Conservation (phyloP, 495 filamentous ascomycete genomes). For the Sordaria brevicollis region DNA sequence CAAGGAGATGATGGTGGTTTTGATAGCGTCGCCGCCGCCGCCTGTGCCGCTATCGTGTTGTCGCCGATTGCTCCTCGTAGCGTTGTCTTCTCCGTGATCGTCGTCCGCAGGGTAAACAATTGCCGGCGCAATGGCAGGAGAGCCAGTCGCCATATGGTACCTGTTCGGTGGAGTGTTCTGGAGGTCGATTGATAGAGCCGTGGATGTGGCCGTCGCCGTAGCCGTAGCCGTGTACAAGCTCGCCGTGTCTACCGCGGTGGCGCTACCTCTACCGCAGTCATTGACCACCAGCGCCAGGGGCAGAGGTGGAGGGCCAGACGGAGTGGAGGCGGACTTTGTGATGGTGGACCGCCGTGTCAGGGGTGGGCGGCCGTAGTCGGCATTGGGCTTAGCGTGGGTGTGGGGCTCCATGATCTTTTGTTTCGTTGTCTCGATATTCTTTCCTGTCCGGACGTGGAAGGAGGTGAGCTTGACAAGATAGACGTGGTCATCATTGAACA, state of each 20-base stretch:
- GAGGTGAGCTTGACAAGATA: background rate
- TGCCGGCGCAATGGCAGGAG: background rate
- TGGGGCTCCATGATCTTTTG: background rate
- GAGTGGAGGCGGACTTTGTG: background rate
- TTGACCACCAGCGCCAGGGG: background rate
- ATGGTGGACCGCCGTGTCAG: background rate
- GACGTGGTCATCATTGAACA: background rate
- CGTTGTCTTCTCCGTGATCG: constrained; percentile 2
- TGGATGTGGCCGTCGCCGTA: constrained; percentile 9
- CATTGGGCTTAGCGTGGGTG: background rate
- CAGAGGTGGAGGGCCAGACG: background rate
- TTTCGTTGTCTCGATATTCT: background rate
- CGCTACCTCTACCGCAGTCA: background rate
- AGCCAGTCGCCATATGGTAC: constrained; percentile 8
- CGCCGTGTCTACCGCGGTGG: background rate
- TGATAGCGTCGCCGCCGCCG: background rate
- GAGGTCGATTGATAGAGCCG: constrained; percentile 6
- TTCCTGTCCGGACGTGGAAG: background rate
- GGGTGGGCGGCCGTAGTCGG: background rate
- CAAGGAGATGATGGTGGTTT: constrained; percentile 2
- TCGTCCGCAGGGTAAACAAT: background rate
- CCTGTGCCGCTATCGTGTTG: background rate
- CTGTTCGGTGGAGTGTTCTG: background rate
- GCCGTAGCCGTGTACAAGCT: constrained; percentile 11
- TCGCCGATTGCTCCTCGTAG: background rate